Conservation (phyloP, 441 rosid species). For the Populus hybrid region DNA sequence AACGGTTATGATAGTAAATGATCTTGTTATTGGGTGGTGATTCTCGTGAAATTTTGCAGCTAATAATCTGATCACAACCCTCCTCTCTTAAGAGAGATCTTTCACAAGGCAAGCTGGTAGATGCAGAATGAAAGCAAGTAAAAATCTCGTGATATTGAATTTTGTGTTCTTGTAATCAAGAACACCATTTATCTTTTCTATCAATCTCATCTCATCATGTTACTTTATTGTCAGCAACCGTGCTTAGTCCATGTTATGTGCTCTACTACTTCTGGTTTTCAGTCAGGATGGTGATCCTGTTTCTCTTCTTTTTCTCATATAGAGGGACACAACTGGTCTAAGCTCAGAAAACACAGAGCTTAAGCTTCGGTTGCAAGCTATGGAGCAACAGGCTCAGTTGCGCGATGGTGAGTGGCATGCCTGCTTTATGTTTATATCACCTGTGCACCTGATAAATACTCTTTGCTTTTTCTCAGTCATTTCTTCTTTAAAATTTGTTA, state of each 20-base stretch:
- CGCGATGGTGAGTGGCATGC: conserved; percentile 53
- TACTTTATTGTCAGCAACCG: background rate
- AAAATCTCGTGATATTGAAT: background rate
- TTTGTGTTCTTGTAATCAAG: background rate
- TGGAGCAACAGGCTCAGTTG: conserved; percentile 90
- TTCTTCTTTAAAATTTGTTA: background rate
- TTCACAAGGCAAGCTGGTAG: background rate
- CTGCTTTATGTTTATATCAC: background rate
- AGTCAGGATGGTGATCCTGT: background rate
- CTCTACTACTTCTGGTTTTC: background rate
- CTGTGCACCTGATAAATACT: background rate
- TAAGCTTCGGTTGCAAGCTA: conserved; percentile 67
- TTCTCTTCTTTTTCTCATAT: conserved; percentile 1
- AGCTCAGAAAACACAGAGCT: conserved; percentile 78
- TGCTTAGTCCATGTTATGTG: background rate
- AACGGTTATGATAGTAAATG: background rate
- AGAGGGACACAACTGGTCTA: conserved; percentile 78
- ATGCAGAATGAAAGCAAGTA: background rate
- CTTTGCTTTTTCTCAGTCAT: background rate
- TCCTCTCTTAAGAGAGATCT: background rate
- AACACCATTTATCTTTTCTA: background rate
- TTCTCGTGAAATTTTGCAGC: background rate
- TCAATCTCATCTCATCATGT: background rate
- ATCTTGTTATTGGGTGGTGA: background rate
- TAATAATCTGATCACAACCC: background rate